Evolutionary conservation across 2,329 filamentous ascomycete genomes (phyloP).

Genomic region (Byssoonygena ceratinophila): DNA sequence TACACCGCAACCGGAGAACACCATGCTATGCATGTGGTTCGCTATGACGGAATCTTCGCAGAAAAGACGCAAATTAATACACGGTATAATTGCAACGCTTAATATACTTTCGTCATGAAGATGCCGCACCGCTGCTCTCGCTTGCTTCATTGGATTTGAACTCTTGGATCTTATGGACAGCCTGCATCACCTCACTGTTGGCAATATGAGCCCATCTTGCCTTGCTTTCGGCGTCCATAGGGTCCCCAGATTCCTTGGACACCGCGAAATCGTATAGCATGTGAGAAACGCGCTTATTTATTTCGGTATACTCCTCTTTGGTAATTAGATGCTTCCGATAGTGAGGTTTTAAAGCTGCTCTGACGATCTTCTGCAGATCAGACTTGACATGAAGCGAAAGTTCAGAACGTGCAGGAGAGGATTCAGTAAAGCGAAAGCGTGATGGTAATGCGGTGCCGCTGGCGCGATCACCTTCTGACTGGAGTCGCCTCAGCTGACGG

Average conservation of each 20-base stretch:
- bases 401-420: slow-evolving; percentile 54
- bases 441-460: slow-evolving; percentile 38
- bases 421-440: slow-evolving; percentile 47
- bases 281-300: slow-evolving; percentile 81
- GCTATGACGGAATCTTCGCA: neutral
- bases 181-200: slow-evolving; percentile 64
- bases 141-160: slow-evolving; percentile 16
- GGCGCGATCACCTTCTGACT: slow-evolving; percentile 15
- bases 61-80: neutral
- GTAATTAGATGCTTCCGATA: slow-evolving; percentile 71
- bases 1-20: slow-evolving; percentile 2
- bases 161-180: slow-evolving; percentile 42
- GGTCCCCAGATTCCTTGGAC: slow-evolving; percentile 33
- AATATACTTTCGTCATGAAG: slow-evolving; percentile 9
- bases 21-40: slow-evolving; percentile 6
- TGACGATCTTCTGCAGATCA: slow-evolving; percentile 80
- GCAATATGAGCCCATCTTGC: slow-evolving; percentile 67
- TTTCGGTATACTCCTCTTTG: slow-evolving; percentile 81
- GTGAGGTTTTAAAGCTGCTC: slow-evolving; percentile 66
- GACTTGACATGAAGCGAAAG: slow-evolving; percentile 77
- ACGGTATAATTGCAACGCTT: neutral
- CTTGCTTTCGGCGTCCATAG: slow-evolving; percentile 55
- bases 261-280: slow-evolving; percentile 65
- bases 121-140: slow-evolving; percentile 15
- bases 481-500: slow-evolving; percentile 14